A percentile compares a stretch with the other conserved stretches of the same genome.
Conservation (phyloP, 2,329 filamentous ascomycete genomes). For the Aspergillus spinulosporus region DNA sequence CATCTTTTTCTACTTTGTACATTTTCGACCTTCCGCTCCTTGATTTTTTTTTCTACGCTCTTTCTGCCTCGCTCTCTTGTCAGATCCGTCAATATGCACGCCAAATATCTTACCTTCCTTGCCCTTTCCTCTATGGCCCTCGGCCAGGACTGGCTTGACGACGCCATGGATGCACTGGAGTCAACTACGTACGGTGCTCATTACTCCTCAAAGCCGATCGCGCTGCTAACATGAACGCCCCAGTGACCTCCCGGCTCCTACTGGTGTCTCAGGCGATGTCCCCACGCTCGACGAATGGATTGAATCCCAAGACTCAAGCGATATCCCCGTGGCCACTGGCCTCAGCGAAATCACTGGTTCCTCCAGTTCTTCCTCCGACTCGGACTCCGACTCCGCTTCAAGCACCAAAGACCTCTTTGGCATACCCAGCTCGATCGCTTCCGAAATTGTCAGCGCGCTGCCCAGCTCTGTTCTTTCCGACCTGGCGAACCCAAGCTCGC, state of each 20-base stretch:
- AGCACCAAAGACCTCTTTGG: too few relatives aligned
- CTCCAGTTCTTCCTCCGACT: background rate
- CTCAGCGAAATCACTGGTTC: too few relatives aligned
- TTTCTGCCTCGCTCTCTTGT: too few relatives aligned
- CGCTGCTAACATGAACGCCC: background rate
- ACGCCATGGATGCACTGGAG: too few relatives aligned
- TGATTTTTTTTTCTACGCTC: too few relatives aligned
- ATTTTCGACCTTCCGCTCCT: too few relatives aligned
- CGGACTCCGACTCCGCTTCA: background rate
- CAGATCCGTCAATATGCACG: conserved; percentile 2
- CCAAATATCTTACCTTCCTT: background rate
- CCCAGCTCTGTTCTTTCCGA: too few relatives aligned
- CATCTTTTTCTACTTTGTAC: too few relatives aligned
- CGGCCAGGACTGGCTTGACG: background rate
- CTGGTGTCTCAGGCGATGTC: background rate
- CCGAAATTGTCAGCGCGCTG: background rate
- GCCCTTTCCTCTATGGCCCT: background rate
- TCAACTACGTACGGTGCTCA: too few relatives aligned
- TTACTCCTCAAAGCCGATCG: background rate
- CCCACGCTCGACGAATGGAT: conserved; percentile 1
- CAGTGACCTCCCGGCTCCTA: background rate
- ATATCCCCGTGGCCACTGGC: background rate
- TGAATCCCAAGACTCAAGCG: background rate
- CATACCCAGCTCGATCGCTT: conserved; percentile 1
- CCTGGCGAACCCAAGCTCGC: background rate